phyloP scores from a whole-genome alignment of 2,329 filamentous ascomycete genomes.

The Penicillium italicum region DNA sequence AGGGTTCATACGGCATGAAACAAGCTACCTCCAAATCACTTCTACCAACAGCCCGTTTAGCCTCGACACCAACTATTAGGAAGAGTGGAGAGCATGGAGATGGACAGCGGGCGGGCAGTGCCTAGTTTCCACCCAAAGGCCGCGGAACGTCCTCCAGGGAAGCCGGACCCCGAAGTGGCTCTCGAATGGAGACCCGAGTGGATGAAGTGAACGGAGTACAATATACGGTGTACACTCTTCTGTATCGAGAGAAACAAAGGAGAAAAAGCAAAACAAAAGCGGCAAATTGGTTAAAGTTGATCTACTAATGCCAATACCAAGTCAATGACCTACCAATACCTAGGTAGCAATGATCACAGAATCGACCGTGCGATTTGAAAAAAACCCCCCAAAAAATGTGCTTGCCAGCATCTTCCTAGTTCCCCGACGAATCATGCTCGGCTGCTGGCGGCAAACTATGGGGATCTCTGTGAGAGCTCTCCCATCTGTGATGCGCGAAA shows the following conservation, averaged over 20 bases:
- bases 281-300: neutral
- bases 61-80: slow-evolving; percentile 5
- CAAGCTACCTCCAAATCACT: neutral
- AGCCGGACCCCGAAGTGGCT: slow-evolving; percentile 12
- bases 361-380: slow-evolving; percentile 12
- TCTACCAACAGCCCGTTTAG: slow-evolving; percentile 7
- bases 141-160: slow-evolving; percentile 22
- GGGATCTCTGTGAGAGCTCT: neutral
- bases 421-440: slow-evolving; percentile 22
- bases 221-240: neutral
- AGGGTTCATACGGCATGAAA: neutral
- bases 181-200: neutral
- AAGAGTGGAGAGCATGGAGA: slow-evolving; percentile 18
- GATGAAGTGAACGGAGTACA: neutral
- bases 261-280: neutral
- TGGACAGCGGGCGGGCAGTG: slow-evolving; percentile 28
- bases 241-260: neutral
- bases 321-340: neutral
- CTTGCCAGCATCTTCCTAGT: neutral
- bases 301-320: neutral
- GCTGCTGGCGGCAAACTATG: neutral
- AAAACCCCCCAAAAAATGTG: neutral
- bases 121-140: slow-evolving; percentile 17
- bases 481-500: slow-evolving; percentile 16
- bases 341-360: neutral